Evolutionary conservation across 148 eudicot species (phyloP), one percentile per base, ranked within the genome.

Genomic region (Simmondsia chinensis): DNA sequence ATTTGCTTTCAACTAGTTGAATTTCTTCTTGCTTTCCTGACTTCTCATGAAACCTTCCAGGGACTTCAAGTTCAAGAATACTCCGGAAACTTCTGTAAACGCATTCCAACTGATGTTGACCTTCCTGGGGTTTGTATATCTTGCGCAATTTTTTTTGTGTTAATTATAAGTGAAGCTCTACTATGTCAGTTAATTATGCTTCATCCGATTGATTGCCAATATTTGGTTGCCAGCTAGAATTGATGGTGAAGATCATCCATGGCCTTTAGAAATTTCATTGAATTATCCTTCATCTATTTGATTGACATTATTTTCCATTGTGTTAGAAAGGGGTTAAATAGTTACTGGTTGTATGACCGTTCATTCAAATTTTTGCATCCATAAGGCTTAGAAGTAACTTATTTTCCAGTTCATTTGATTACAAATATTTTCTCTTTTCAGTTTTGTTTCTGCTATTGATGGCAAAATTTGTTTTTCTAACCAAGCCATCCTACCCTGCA

Each of bases 41-140:
- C 43, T 7, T 11, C 22, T 43, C 20, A n/a, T n/a, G n/a, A n/a
- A n/a, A n/a, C n/a, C n/a, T n/a, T n/a, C n/a, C 52, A 76, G 82
- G 82, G 82, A 29, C 59, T 76, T 44, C 78, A 76, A 76, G 83
- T 76, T 56, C 89, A 81, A 56, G 89, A 77, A 48, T 81, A 81
- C 65, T 65, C 59, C 53, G 89, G 89, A 38, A 77, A 77, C 69
- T 81, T 67, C 71, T 81, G 89, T 51, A 81, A 61, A 54, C 83
- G 89, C 51, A 81, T 81, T 44, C 89, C 89, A 20, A 81, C 89
- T 1, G 89, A 81, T 62, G 83, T 81, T 19, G 89, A 81, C 56
- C 75, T 81, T 27, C 83, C 89, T 38, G 73, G 75, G 61, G 89
- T 81, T 29, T 51, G 73, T 69, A 36, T 35, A 47, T 49, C 29